Percentiles rank a stretch among this genome's conserved stretches.
Conservation (phyloP, 306 rosid genomes). For the Rosa multiflora region DNA sequence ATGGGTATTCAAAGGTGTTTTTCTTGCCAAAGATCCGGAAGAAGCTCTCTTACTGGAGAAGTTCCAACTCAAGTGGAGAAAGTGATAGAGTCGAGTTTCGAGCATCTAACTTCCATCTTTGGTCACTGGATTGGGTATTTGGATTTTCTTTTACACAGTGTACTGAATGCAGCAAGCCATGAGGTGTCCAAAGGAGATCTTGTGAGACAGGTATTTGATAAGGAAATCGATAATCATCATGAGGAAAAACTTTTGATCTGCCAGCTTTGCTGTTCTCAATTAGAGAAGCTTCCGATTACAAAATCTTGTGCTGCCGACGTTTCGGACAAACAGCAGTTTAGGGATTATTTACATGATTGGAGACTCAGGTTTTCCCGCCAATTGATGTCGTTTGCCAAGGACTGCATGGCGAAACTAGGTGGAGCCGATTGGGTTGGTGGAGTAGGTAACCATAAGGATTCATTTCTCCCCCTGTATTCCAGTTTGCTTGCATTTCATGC, state of each 20-base stretch:
- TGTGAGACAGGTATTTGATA: slow-evolving; percentile 86
- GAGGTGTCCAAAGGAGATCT: slow-evolving; percentile 61
- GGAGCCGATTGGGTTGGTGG: slow-evolving; percentile 88
- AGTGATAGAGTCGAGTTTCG: slow-evolving; percentile 73
- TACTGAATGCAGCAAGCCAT: slow-evolving; percentile 47
- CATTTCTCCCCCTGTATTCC: slow-evolving; percentile 76
- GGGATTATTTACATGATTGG: slow-evolving; percentile 49
- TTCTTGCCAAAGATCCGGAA: slow-evolving; percentile 34
- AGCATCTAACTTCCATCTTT: slow-evolving; percentile 71
- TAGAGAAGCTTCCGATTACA: slow-evolving; percentile 61
- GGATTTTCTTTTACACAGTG: slow-evolving; percentile 55
- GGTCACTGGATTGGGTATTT: slow-evolving; percentile 87
- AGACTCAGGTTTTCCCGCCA: slow-evolving; percentile 55
- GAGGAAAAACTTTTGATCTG: slow-evolving; percentile 88
- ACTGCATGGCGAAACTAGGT: slow-evolving; percentile 44
- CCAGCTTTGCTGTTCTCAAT: slow-evolving; percentile 78
- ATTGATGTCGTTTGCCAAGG: slow-evolving; percentile 56
- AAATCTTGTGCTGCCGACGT: slow-evolving; percentile 35
- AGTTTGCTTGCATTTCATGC: slow-evolving; percentile 77
- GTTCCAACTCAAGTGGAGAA: slow-evolving; percentile 88
- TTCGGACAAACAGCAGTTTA: slow-evolving; percentile 39
- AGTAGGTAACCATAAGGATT: slow-evolving; percentile 90
- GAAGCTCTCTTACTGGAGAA: slow-evolving; percentile 35
- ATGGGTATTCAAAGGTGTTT: slow-evolving; percentile 72
- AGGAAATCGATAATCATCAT: slow-evolving; percentile 92